Conservation (phyloP, 2,329 filamentous ascomycete genomes). For the Leptoxyphium fumago region DNA sequence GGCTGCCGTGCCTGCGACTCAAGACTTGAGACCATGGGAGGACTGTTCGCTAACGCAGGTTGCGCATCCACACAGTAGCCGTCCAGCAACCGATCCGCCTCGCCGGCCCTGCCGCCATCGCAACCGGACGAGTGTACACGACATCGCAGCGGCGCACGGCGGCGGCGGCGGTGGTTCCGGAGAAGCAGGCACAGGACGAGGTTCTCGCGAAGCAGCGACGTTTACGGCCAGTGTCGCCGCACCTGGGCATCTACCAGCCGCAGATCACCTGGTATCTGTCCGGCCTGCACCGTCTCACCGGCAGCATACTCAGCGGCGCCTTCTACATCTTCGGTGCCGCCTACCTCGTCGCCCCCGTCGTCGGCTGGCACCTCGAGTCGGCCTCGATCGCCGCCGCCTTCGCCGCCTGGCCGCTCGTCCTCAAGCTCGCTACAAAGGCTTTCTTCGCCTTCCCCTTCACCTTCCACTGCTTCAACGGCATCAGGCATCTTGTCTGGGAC, state of each 20-base stretch:
- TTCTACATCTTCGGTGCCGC: slow-evolving; percentile 69
- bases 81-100: slow-evolving; percentile 28
- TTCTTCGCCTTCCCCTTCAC: slow-evolving; percentile 49
- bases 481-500: slow-evolving; percentile 61
- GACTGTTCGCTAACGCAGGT: too few species aligned
- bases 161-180: slow-evolving; percentile 37
- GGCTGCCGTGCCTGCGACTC: too few species aligned
- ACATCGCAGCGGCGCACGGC: not conserved
- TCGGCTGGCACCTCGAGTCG: slow-evolving; percentile 57
- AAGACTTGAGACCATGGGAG: too few species aligned
- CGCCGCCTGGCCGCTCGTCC: slow-evolving; percentile 42
- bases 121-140: not conserved
- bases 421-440: slow-evolving; percentile 46
- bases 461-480: slow-evolving; percentile 53
- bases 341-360: slow-evolving; percentile 65
- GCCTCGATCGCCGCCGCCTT: slow-evolving; percentile 50
- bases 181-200: slow-evolving; percentile 35
- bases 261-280: slow-evolving; percentile 74
- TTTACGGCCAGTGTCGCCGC: slow-evolving; percentile 67
- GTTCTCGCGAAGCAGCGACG: slow-evolving; percentile 73
- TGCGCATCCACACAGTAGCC: not conserved
- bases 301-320: slow-evolving; percentile 51
- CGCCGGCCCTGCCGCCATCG: slow-evolving; percentile 33
- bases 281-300: slow-evolving; percentile 73
- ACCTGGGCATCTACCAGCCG: slow-evolving; percentile 72